Evolutionary conservation across 768 basidiomycete genomes (phyloP), one percentile per base, ranked within the genome.

Genomic region (Thelephora ganbajun): DNA sequence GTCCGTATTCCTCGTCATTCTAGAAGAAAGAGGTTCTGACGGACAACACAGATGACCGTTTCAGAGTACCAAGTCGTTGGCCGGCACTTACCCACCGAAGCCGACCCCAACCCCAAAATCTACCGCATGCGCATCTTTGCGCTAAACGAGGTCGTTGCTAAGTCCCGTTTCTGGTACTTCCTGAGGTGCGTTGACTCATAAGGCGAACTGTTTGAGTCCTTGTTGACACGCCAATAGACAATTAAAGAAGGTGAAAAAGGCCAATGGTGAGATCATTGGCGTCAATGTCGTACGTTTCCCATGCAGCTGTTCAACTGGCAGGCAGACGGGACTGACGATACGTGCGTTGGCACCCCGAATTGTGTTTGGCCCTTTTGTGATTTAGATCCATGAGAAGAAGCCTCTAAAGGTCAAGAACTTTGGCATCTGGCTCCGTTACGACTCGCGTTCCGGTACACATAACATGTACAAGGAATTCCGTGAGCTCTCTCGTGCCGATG

Each of bases 391-490:
- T 63, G 94, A 98, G 74, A 93, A 89, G 79, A 90, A 85, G 69
- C 96, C 96, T 19, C 64, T 96, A 67, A 93, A 93, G 72, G 86
- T 97, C 68, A 98, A 99, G 80, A 98, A 96, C 83, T 97, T 99
- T 64, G 96, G 96, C 56, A 88, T 99, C 71, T 98, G 96, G 96
- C 69, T 99, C 65, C 87, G 94, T 59, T 99, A 99, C 70, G 96
- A 99, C 71, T 98, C 94, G 47, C 91, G 94, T 59, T 96, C 93
- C 45, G 96, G 96, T 54, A 99, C 96, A 42, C 96, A 98, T 83
- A 99, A 99, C 81, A 94, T 97, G 92, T 96, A 96, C 86, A 93
- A 93, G 79, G 86, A 89, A 69, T 97, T 89, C 85, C 89, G 92
- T 62, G 94, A 98, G 59, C 83, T 99, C 58, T 76, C 76, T 57